Conservation (phyloP, 805 yeast genomes). For the Groenewaldozyma tartarivorans region DNA sequence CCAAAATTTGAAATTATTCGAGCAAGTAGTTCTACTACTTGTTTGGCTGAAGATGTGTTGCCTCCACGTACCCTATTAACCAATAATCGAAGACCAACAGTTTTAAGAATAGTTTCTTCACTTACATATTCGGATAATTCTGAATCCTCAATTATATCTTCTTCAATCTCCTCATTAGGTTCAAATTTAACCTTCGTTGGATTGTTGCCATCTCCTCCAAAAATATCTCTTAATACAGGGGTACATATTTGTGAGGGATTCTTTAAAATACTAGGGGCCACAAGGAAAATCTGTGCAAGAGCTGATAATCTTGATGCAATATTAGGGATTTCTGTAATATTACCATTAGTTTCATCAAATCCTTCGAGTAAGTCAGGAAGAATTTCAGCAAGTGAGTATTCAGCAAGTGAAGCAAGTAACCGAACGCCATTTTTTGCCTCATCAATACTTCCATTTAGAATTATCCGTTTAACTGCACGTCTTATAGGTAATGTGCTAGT, state of each 20-base stretch:
- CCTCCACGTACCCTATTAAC: slow-evolving; percentile 48
- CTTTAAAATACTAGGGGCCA: slow-evolving; percentile 41
- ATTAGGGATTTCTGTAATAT: not conserved
- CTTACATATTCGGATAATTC: no score
- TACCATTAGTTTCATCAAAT: slow-evolving; percentile 1
- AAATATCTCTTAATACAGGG: not conserved
- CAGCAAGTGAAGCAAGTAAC: slow-evolving; percentile 38
- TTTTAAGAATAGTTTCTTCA: slow-evolving; percentile 47
- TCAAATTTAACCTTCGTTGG: not conserved
- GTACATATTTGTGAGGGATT: slow-evolving; percentile 19
- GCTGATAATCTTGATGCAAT: slow-evolving; percentile 33
- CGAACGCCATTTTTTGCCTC: slow-evolving; percentile 61
- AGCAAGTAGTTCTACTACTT: not conserved
- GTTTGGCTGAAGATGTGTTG: not conserved
- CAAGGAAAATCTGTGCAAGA: slow-evolving; percentile 46
- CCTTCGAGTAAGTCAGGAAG: slow-evolving; percentile 19
- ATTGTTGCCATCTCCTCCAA: not conserved
- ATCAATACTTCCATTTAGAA: slow-evolving; percentile 42
- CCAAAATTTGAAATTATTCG: slow-evolving; percentile 41
- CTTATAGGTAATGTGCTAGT: slow-evolving; percentile 24
- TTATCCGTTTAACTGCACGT: slow-evolving; percentile 22
- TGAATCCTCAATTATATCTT: slow-evolving; percentile 40
- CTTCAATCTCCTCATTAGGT: not conserved
- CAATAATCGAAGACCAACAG: slow-evolving; percentile 58
- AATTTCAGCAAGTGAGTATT: slow-evolving; percentile 32